Percentiles rank a stretch among this genome's conserved stretches.
phyloP scores from a whole-genome alignment of 2,329 filamentous ascomycete genomes.

The Beauveria varroae region DNA sequence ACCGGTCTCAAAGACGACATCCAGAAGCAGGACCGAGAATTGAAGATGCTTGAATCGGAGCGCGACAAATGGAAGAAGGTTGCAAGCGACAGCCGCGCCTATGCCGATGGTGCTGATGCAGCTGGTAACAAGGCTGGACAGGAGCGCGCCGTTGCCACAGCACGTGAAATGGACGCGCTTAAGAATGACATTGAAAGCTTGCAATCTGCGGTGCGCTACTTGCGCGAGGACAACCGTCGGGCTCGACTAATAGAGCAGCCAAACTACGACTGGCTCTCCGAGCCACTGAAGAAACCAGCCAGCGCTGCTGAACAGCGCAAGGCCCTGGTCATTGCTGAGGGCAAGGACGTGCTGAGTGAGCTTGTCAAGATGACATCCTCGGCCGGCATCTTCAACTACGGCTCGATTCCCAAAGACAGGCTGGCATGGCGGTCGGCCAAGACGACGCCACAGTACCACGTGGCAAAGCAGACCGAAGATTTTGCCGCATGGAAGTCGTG shows the following conservation, averaged over 20 bases:
- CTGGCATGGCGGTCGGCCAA: slow-evolving; percentile 59
- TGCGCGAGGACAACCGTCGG: slow-evolving; percentile 59
- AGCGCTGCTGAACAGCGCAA: slow-evolving; percentile 40
- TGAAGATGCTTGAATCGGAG: slow-evolving; percentile 56
- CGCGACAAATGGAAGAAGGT: slow-evolving; percentile 66
- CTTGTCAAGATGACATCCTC: slow-evolving; percentile 53
- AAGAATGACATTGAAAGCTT: slow-evolving; percentile 59
- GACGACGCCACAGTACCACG: slow-evolving; percentile 58
- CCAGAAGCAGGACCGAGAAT: slow-evolving; percentile 59
- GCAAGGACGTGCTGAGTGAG: slow-evolving; percentile 55
- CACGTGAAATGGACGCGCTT: slow-evolving; percentile 65
- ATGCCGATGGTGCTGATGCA: slow-evolving; percentile 44
- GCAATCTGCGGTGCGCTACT: slow-evolving; percentile 58
- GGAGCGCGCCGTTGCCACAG: slow-evolving; percentile 61
- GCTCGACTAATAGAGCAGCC: slow-evolving; percentile 51
- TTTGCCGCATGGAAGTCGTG: slow-evolving; percentile 55
- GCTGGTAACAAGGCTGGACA: slow-evolving; percentile 50
- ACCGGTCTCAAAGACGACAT: slow-evolving; percentile 54
- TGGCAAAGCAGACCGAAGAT: slow-evolving; percentile 57
- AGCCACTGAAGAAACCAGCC: slow-evolving; percentile 47
- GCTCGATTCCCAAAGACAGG: slow-evolving; percentile 47
- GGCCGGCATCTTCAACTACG: slow-evolving; percentile 54
- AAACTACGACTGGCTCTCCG: slow-evolving; percentile 51
- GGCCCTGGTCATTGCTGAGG: slow-evolving; percentile 50
- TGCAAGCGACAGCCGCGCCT: slow-evolving; percentile 53